Conservation (phyloP, 2,329 filamentous ascomycete genomes). For the Fusarium sublunatum region DNA sequence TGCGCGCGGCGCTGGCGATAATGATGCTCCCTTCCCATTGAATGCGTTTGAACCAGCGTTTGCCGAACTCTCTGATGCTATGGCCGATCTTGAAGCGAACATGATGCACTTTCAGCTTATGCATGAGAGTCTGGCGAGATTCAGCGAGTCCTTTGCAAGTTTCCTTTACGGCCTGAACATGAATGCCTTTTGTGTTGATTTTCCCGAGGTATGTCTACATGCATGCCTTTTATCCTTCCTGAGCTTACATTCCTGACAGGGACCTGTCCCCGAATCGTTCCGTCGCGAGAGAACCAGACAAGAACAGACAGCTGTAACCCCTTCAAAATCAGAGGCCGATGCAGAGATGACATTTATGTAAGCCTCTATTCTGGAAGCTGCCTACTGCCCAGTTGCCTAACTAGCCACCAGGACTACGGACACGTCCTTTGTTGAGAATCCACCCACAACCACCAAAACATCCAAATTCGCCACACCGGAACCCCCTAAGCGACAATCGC, state of each 20-base stretch:
- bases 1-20: slow-evolving; percentile 64
- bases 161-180: slow-evolving; percentile 98
- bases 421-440: slow-evolving; percentile 90
- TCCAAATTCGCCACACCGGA: slow-evolving; percentile 59
- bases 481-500: slow-evolving; percentile 55
- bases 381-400: slow-evolving; percentile 24
- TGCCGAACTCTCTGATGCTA: slow-evolving; percentile 90
- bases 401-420: slow-evolving; percentile 78
- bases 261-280: slow-evolving; percentile 86
- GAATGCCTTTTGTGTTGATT: slow-evolving; percentile 99
- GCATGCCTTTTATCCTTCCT: neutral
- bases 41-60: slow-evolving; percentile 89
- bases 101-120: slow-evolving; percentile 97
- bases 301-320: slow-evolving; percentile 52
- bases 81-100: slow-evolving; percentile 96
- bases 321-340: slow-evolving; percentile 56
- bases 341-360: slow-evolving; percentile 87
- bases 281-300: slow-evolving; percentile 70
- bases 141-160: slow-evolving; percentile 94
- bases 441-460: slow-evolving; percentile 66
- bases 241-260: slow-evolving; percentile 59
- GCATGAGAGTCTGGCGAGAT: slow-evolving; percentile 92
- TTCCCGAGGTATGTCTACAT: slow-evolving; percentile 77
- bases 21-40: slow-evolving; percentile 73
- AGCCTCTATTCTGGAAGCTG: slow-evolving; percentile 48